A percentile compares a stretch with the other conserved stretches of the same genome.
Conservation (phyloP, 2,329 filamentous ascomycete genomes). For the Venturia aucupariae region DNA sequence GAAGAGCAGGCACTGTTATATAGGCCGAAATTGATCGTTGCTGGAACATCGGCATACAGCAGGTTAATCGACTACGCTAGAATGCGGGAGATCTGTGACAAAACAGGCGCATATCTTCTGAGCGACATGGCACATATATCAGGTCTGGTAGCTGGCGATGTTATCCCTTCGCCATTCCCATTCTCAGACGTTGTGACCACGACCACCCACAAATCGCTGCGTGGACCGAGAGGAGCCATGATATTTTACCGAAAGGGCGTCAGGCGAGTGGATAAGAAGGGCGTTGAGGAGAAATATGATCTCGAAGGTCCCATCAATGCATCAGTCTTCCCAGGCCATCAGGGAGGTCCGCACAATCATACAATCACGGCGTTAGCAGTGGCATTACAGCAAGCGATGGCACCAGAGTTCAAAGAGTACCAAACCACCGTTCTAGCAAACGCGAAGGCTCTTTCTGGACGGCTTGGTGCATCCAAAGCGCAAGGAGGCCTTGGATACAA, state of each 20-base stretch:
- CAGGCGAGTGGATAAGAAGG: slow-evolving; percentile 80
- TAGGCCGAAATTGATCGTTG: slow-evolving; percentile 91
- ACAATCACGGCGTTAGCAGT: slow-evolving; percentile 96
- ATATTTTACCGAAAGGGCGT: slow-evolving; percentile 99
- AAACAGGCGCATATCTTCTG: slow-evolving; percentile 85
- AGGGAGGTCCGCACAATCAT: slow-evolving; percentile 98
- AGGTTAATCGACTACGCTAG: slow-evolving; percentile 92
- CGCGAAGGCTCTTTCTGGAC: slow-evolving; percentile 77
- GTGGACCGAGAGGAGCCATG: slow-evolving; percentile 96
- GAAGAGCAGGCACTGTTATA: slow-evolving; percentile 86
- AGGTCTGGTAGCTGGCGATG: slow-evolving; percentile 82
- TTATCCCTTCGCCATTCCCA: slow-evolving; percentile 87
- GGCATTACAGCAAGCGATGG: slow-evolving; percentile 86
- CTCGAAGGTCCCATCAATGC: slow-evolving; percentile 96
- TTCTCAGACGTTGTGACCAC: slow-evolving; percentile 96
- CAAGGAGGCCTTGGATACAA: slow-evolving; percentile 71
- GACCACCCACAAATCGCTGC: slow-evolving; percentile 97
- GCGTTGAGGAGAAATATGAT: slow-evolving; percentile 87
- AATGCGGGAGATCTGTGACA: slow-evolving; percentile 93
- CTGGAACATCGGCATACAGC: slow-evolving; percentile 96
- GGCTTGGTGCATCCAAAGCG: slow-evolving; percentile 61
- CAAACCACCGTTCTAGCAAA: slow-evolving; percentile 89
- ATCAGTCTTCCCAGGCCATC: slow-evolving; percentile 97
- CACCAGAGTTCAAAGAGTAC: slow-evolving; percentile 85
- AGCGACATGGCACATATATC: slow-evolving; percentile 99